These are phyloP conservation scores for Gossypium gossypioides DNA, from an alignment of 441 rosid genomes.

Conservation along the genomic window DNA sequence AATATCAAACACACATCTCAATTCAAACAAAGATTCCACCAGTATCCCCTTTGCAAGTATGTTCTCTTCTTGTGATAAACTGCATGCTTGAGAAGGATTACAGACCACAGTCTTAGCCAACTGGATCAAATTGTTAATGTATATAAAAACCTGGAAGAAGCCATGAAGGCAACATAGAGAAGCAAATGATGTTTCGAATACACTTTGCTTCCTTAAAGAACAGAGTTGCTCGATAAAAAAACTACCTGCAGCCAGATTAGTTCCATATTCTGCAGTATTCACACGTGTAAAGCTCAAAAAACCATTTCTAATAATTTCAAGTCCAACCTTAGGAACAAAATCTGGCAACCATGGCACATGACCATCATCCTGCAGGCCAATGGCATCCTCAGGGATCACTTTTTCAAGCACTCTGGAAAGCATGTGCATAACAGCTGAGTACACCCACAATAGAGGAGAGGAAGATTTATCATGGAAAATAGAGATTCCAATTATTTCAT, in stretches of 20 bases:
- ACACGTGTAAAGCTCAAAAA: slow-evolving; percentile 35
- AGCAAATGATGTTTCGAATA: slow-evolving; percentile 50
- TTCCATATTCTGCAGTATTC: slow-evolving; percentile 20
- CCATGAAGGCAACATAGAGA: slow-evolving; percentile 66
- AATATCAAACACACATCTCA: slow-evolving; percentile 34
- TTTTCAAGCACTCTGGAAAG: slow-evolving; percentile 61
- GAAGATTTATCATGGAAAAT: slow-evolving; percentile 23
- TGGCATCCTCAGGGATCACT: slow-evolving; percentile 34
- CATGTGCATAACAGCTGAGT: slow-evolving; percentile 55
- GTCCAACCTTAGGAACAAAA: slow-evolving; percentile 79
- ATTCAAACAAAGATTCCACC: slow-evolving; percentile 36
- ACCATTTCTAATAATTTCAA: slow-evolving; percentile 50
- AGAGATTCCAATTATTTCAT: slow-evolving; percentile 22
- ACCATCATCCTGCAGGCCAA: slow-evolving; percentile 18
- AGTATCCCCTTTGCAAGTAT: slow-evolving; percentile 60
- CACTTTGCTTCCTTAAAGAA: slow-evolving; percentile 39
- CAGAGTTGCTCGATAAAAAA: slow-evolving; percentile 50
- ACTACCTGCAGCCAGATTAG: slow-evolving; percentile 26
- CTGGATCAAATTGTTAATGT: slow-evolving; percentile 47
- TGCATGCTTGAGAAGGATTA: slow-evolving; percentile 25
- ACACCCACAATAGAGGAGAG: slow-evolving; percentile 54
- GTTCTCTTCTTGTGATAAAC: slow-evolving; percentile 39
- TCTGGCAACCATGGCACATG: slow-evolving; percentile 69
- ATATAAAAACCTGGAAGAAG: slow-evolving; percentile 33
- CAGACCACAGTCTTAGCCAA: slow-evolving; percentile 35